Conservation (phyloP, 139 green algal genomes). For the Closterium sp. region DNA sequence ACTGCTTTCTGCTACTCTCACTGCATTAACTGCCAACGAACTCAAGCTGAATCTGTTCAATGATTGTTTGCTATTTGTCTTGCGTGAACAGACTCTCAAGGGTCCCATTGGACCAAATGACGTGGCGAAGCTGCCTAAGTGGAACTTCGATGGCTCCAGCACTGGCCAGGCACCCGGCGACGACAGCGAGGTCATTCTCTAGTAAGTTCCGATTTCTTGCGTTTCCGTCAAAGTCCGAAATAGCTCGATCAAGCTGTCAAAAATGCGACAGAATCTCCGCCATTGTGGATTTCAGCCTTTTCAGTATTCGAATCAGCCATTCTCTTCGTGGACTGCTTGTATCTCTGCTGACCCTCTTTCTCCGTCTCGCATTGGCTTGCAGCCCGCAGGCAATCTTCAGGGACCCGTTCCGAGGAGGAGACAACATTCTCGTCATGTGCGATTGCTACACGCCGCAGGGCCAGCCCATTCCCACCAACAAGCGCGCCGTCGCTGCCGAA, state of each 20-base stretch:
- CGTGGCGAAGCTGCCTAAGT: constrained; percentile 77
- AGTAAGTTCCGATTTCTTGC: constrained; percentile 30
- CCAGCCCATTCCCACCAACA: constrained; percentile 91
- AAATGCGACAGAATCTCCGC: too few species aligned
- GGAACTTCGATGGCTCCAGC: constrained; percentile 96
- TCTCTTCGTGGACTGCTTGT: too few species aligned
- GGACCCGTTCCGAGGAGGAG: constrained; percentile 79
- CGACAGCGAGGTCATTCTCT: constrained; percentile 92
- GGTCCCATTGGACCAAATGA: constrained; percentile 17
- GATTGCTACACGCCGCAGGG: constrained; percentile 86
- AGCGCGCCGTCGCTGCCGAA: constrained; percentile 64
- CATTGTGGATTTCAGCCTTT: too few species aligned
- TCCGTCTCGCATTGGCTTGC: background rate
- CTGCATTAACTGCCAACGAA: too few species aligned
- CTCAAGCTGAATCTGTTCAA: too few species aligned
- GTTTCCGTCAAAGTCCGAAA: background rate
- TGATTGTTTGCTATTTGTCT: too few species aligned
- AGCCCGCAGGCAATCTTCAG: constrained; percentile 65
- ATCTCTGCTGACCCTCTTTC: too few species aligned
- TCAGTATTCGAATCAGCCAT: too few species aligned
- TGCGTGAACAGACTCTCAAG: constrained; percentile 25
- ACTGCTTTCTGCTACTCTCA: background rate
- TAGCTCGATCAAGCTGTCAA: too few species aligned
- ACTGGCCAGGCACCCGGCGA: constrained; percentile 87
- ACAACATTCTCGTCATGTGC: constrained; percentile 92